Evolutionary conservation across 495 filamentous ascomycete species (phyloP).

Genomic region (Hypoxylon rickii): DNA sequence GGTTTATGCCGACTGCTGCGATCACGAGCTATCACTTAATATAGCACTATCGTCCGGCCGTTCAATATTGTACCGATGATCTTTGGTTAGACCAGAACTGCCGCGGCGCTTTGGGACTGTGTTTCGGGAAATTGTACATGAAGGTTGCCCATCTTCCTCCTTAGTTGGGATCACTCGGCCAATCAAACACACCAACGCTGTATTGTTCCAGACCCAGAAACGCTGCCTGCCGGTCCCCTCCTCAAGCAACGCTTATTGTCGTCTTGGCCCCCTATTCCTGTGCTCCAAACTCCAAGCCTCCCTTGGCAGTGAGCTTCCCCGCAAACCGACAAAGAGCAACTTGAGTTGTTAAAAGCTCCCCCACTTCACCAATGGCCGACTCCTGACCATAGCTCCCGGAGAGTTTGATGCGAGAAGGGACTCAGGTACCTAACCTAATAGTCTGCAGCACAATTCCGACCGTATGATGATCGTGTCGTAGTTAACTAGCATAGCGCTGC

Average conservation of each 20-base stretch:
- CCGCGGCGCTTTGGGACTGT: conserved; percentile 21
- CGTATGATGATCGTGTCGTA: not conserved
- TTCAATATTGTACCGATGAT: conserved; percentile 23
- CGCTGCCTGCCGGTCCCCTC: conserved; percentile 17
- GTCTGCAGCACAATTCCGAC: not conserved
- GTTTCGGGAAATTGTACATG: conserved; percentile 25
- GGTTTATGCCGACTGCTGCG: conserved; percentile 22
- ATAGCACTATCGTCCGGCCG: conserved; percentile 20
- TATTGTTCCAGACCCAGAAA: conserved; percentile 30
- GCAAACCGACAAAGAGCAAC: conserved; percentile 4
- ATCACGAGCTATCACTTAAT: conserved; percentile 27
- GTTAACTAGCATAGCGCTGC: not conserved
- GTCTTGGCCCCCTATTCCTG: conserved; percentile 18
- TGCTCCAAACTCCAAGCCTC: conserved; percentile 22
- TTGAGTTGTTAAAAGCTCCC: not conserved
- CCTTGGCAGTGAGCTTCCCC: conserved; percentile 27
- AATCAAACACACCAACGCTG: conserved; percentile 8
- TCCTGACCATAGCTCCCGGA: conserved; percentile 1
- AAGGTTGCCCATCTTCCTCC: conserved; percentile 9
- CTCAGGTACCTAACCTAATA: not conserved
- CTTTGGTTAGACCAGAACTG: conserved; percentile 28
- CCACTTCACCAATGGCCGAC: conserved; percentile 40
- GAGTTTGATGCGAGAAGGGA: not conserved
- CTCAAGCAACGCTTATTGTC: conserved; percentile 1
- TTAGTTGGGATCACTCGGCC: conserved; percentile 24